Evolutionary conservation across 352 stramenopile genomes (phyloP).

Genomic region (Phytophthora fragariae): DNA sequence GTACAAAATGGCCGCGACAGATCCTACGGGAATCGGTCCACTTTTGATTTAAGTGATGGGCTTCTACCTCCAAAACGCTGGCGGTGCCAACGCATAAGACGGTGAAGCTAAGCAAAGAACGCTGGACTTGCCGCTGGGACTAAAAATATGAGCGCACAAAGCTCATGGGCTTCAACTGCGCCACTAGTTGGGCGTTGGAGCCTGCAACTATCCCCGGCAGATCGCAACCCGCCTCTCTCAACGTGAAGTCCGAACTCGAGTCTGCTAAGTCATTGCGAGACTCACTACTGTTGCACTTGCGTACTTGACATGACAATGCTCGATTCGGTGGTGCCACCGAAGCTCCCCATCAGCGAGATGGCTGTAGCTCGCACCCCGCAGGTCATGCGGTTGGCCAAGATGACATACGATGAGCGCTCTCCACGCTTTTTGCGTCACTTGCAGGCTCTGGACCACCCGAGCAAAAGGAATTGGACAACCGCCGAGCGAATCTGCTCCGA

Average conservation of each 20-base stretch:
- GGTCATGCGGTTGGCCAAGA: slow-evolving; percentile 26
- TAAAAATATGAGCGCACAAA: slow-evolving; percentile 33
- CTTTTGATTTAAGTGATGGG: too few species aligned
- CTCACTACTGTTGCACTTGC: not conserved
- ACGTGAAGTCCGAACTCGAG: slow-evolving; percentile 15
- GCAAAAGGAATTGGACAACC: slow-evolving; percentile 38
- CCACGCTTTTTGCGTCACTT: slow-evolving; percentile 40
- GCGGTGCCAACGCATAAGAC: slow-evolving; percentile 24
- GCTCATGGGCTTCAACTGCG: slow-evolving; percentile 15
- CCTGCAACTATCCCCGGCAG: not conserved
- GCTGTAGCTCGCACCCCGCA: slow-evolving; percentile 18
- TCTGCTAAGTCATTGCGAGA: not conserved
- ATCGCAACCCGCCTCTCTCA: slow-evolving; percentile 20
- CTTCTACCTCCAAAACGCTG: too few species aligned
- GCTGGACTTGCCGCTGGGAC: slow-evolving; percentile 2
- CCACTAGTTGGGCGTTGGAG: not conserved
- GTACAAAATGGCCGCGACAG: too few species aligned
- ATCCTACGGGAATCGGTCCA: too few species aligned
- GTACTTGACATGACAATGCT: slow-evolving; percentile 23
- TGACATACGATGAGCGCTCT: slow-evolving; percentile 31
- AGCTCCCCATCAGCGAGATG: slow-evolving; percentile 22
- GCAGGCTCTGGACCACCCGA: slow-evolving; percentile 31
- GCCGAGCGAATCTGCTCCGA: slow-evolving; percentile 42
- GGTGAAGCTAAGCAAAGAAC: slow-evolving; percentile 20
- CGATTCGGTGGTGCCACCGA: slow-evolving; percentile 19